Base-by-base conservation (phyloP, 345 rosid genomes). In the Melaleuca alternifolia region DNA sequence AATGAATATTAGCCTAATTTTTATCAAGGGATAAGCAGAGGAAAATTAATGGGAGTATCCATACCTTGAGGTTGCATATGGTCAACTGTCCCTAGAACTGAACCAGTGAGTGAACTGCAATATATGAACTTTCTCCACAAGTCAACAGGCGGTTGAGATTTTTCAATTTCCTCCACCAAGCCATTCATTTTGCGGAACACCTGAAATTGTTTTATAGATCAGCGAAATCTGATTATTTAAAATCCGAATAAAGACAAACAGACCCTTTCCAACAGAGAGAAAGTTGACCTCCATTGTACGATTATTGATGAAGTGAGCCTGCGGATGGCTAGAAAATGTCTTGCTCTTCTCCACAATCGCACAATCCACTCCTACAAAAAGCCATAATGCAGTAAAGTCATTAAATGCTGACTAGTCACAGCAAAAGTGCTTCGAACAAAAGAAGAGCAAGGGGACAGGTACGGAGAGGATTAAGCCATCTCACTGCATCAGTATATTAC, bases 21-120 rank as follows among this genome's bases (percentile, higher is more conserved):
- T 71, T 71, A 37, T 37, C 48, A 71, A 33, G 8, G 11, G 44
- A 33, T 41, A 20, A 71, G 24, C 79, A 16, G 48, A 71, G 14
- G 79, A 37, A 71, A 71, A 71, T 9, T 1, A 71, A 71, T 71
- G 48, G 3, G 79, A 71, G 2, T 71, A 87, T 50, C 48, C 91
- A 86, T 85, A 96, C 99, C 99, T 94, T 97, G 95, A 88, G 98
- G 98, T 89, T 93, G 95, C 97, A 97, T 95, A 87, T 97, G 99
- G 88, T 97, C 99, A 65, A 97, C 99, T 71, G 95, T 92, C 82
- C 99, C 99, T 21, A 96, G 95, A 54, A 94, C 86, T 84, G 94
- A 90, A 92, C 99, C 99, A 5, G 94, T 96, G 84, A 97, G 93
- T 2, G 99, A 96, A 33, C 96, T 94, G 85, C 99, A 97, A 84